phyloP scores from a whole-genome alignment of 1,284 basidiomycete genomes.

The Trichosporon sp. region DNA sequence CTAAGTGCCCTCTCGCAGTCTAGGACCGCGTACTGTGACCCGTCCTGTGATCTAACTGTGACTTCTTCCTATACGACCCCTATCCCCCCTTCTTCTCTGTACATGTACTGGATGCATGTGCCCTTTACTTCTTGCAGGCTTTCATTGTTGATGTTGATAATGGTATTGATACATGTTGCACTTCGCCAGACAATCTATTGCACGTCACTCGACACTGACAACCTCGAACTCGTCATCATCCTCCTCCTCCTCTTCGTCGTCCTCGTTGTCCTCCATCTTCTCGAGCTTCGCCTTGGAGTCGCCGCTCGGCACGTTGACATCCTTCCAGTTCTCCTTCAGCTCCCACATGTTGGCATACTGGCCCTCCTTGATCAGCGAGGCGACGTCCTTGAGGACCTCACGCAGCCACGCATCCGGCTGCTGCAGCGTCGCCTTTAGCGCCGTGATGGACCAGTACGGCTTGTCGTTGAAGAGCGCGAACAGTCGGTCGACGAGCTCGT shows the following conservation, averaged over 20 bases:
- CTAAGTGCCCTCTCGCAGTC: background rate
- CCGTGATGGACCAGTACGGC: slow-evolving; percentile 76
- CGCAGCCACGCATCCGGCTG: slow-evolving; percentile 90
- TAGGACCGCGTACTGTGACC: background rate
- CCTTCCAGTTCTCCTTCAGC: slow-evolving; percentile 33
- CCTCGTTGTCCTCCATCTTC: slow-evolving; percentile 5
- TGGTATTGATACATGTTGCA: background rate
- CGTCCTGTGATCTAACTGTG: no score
- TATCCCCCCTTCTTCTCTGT: no score
- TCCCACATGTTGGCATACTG: slow-evolving; percentile 51
- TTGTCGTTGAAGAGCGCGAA: slow-evolving; percentile 73
- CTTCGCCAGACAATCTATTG: background rate
- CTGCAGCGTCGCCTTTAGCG: slow-evolving; percentile 71
- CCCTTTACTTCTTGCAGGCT: background rate
- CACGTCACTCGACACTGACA: background rate
- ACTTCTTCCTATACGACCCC: background rate
- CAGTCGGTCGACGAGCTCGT: slow-evolving; percentile 76
- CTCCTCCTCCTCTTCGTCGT: slow-evolving; percentile 9
- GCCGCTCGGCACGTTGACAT: background rate
- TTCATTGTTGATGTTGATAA: background rate
- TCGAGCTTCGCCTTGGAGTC: slow-evolving; percentile 5
- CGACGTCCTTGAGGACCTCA: slow-evolving; percentile 76
- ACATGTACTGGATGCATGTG: background rate
- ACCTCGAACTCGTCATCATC: slow-evolving; percentile 23
- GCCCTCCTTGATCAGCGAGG: slow-evolving; percentile 71